Conservation (phyloP, 1,284 basidiomycete genomes). For the Blastosporella zonata region DNA sequence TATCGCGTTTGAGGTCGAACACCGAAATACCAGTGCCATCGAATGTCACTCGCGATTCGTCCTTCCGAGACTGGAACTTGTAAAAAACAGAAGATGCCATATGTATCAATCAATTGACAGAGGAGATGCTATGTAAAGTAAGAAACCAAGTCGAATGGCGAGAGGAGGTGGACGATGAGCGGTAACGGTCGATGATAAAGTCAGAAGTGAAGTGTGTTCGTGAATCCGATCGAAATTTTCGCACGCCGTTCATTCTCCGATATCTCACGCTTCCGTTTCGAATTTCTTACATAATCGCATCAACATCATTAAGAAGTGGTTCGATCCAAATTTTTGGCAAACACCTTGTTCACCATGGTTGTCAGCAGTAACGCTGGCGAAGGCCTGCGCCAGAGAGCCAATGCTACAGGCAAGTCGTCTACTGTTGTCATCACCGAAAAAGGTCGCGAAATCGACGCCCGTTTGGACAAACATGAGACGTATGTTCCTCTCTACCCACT, state of each 20-base stretch:
- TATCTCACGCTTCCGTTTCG: constrained; percentile 1
- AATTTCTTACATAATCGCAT: constrained; percentile 8
- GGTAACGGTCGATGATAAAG: neutral
- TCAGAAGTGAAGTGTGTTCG: neutral
- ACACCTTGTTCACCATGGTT: constrained; percentile 13
- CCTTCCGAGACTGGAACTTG: constrained; percentile 94
- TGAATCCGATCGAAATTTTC: constrained; percentile 1
- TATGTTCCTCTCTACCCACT: constrained; percentile 32
- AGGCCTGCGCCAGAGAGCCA: constrained; percentile 29
- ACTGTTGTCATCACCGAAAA: constrained; percentile 50
- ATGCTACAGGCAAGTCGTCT: constrained; percentile 20
- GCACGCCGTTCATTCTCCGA: constrained; percentile 9
- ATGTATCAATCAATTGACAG: constrained; percentile 34
- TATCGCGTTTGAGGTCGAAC: constrained; percentile 98
- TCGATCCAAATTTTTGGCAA: constrained; percentile 12
- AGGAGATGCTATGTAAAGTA: constrained; percentile 24
- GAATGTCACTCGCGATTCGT: constrained; percentile 94
- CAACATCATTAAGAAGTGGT: constrained; percentile 9
- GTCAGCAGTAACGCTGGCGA: constrained; percentile 19
- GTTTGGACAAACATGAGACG: constrained; percentile 75
- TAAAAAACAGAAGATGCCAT: constrained; percentile 98
- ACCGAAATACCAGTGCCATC: constrained; percentile 98
- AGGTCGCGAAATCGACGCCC: constrained; percentile 67
- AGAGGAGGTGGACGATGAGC: neutral
- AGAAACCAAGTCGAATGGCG: constrained; percentile 9